Evolutionary conservation across 2,329 filamentous ascomycete genomes (phyloP).

Genomic region (Daldinia sp.): DNA sequence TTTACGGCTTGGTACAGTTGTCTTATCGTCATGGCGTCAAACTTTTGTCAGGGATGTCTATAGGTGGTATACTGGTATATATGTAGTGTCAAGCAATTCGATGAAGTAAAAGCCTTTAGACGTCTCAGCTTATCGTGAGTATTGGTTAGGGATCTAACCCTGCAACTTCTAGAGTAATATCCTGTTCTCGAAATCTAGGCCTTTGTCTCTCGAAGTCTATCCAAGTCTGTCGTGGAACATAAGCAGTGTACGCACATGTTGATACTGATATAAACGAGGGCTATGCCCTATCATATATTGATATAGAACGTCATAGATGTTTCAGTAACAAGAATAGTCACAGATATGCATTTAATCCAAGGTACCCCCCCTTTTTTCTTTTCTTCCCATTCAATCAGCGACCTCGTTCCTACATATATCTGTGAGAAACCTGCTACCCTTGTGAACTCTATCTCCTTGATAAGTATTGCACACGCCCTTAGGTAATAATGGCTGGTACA

Average conservation of each 20-base stretch:
- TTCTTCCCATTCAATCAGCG: no score
- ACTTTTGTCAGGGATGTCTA: no score
- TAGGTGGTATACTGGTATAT: no score
- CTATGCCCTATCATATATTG: not conserved
- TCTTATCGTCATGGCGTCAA: no score
- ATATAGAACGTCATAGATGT: not conserved
- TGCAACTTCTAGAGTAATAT: not conserved
- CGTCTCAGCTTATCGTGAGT: not conserved
- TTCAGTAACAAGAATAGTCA: not conserved
- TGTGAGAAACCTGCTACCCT: not conserved
- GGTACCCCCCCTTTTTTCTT: not conserved
- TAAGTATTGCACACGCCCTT: no score
- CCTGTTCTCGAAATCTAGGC: not conserved
- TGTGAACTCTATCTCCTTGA: not conserved
- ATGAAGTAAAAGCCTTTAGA: not conserved
- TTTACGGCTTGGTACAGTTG: no score
- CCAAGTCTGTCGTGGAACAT: not conserved
- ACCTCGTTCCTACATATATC: not conserved
- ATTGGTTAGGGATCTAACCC: not conserved
- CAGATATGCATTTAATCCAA: not conserved
- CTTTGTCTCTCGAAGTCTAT: not conserved
- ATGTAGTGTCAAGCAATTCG: no score
- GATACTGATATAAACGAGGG: not conserved
- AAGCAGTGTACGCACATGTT: not conserved
- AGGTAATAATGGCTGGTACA: not conserved